Percentiles rank a stretch among this genome's conserved stretches.
Conservation (phyloP, 768 basidiomycete species). For the Mycena vulgaris region DNA sequence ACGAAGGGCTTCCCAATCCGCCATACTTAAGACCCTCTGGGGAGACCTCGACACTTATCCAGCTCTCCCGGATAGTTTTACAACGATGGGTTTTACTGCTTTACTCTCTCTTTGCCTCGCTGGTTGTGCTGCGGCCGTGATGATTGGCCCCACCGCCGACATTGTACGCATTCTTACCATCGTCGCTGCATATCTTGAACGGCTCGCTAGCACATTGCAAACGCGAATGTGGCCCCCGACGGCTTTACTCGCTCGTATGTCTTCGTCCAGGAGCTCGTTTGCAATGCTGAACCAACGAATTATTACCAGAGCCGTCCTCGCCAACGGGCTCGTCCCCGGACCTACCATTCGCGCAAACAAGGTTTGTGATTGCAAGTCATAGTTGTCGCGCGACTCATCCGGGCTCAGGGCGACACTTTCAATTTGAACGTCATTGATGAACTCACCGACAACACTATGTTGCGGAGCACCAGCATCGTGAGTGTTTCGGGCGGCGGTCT, state of each 20-base stretch:
- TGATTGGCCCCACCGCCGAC: slow-evolving; percentile 25
- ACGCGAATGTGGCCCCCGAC: slow-evolving; percentile 54
- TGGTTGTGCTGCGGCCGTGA: slow-evolving; percentile 1
- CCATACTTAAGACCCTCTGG: slow-evolving; percentile 9
- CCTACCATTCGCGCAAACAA: slow-evolving; percentile 57
- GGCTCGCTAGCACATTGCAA: slow-evolving; percentile 37
- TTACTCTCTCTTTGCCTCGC: slow-evolving; percentile 15
- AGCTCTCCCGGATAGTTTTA: not conserved
- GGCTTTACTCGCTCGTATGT: slow-evolving; percentile 52
- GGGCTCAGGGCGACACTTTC: slow-evolving; percentile 48
- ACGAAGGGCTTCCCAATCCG: no score
- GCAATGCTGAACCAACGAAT: not conserved
- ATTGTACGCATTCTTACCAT: not conserved
- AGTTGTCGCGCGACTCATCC: not conserved
- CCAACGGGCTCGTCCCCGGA: slow-evolving; percentile 55
- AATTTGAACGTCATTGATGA: slow-evolving; percentile 55
- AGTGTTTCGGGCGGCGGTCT: slow-evolving; percentile 11
- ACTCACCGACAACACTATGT: slow-evolving; percentile 57
- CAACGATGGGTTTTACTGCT: slow-evolving; percentile 21
- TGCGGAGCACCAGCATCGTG: slow-evolving; percentile 56
- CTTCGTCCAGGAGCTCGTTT: not conserved
- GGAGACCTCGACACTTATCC: not conserved
- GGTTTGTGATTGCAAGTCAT: slow-evolving; percentile 28
- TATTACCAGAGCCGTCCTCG: slow-evolving; percentile 54
- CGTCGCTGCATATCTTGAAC: not conserved